These are phyloP conservation scores for Apiotrichum sp. DNA, from an alignment of 1,284 basidiomycete species.

Conservation along the genomic window DNA sequence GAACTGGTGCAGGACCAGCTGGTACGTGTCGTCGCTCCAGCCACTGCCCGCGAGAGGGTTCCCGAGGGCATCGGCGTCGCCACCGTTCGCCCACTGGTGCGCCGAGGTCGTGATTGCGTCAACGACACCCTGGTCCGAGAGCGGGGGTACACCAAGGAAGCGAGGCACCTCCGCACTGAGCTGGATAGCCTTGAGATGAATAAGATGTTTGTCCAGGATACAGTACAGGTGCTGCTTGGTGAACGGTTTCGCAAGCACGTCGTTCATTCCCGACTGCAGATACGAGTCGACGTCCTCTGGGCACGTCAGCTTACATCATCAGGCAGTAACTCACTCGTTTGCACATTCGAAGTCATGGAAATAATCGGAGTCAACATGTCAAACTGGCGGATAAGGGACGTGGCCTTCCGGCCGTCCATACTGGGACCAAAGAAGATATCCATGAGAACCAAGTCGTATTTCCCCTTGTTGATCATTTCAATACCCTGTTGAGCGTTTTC, in stretches of 20 bases:
- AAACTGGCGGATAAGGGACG: conserved; percentile 86
- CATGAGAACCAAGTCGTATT: conserved; percentile 93
- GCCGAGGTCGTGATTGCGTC: conserved; percentile 40
- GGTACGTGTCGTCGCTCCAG: conserved; percentile 42
- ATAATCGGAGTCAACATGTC: conserved; percentile 86
- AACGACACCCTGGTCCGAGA: conserved; percentile 59
- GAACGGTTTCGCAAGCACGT: conserved; percentile 95
- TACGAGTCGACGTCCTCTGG: conserved; percentile 45
- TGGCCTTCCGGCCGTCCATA: conserved; percentile 56
- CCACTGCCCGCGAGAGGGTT: conserved; percentile 44
- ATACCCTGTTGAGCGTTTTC: conserved; percentile 89
- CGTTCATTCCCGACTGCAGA: conserved; percentile 71
- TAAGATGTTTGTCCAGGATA: conserved; percentile 94
- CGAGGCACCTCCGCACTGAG: conserved; percentile 62
- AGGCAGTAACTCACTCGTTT: conserved; percentile 52
- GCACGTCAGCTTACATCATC: conserved; percentile 4
- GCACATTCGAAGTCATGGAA: conserved; percentile 91
- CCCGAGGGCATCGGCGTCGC: conserved; percentile 19
- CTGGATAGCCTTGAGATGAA: conserved; percentile 86
- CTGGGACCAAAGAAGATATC: conserved; percentile 52
- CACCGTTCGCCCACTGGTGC: conserved; percentile 16
- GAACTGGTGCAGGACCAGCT: conserved; percentile 37
- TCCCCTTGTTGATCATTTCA: conserved; percentile 87
- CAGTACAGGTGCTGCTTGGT: conserved; percentile 82
- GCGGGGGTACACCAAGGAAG: conserved; percentile 63